A percentile compares a stretch with the other conserved stretches of the same genome.
These are phyloP conservation scores for Raddia guianensis DNA, from an alignment of 176 grass and related monocot genomes.

Conservation along the genomic window DNA sequence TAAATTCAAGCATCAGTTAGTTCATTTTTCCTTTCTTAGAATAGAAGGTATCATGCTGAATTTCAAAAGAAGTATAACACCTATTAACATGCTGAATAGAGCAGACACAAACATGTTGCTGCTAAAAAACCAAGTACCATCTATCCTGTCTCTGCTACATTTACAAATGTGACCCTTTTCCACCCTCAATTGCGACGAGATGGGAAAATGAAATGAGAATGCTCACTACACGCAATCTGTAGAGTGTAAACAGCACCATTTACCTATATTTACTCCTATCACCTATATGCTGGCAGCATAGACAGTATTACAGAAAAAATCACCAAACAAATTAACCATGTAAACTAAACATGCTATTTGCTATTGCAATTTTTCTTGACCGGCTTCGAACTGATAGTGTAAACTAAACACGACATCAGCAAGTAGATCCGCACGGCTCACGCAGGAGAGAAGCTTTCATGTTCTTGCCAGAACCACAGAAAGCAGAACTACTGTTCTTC, in stretches of 20 bases:
- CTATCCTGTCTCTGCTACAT: not conserved
- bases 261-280: not conserved
- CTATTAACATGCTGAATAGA: too few species aligned
- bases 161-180: not conserved
- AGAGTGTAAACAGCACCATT: not conserved
- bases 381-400: not conserved
- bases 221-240: not conserved
- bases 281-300: not conserved
- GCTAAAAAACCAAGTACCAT: not conserved
- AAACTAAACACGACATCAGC: not conserved
- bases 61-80: too few species aligned
- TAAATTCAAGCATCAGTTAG: not conserved
- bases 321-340: not conserved
- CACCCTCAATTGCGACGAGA: not conserved
- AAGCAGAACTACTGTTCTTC: constrained; percentile 51
- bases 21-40: not conserved
- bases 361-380: not conserved
- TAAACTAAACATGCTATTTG: not conserved
- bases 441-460: not conserved
- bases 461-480: not conserved
- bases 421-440: not conserved
- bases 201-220: not conserved
- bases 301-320: not conserved
- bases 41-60: too few species aligned
- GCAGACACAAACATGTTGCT: not conserved